These are phyloP conservation scores for Schwanniomyces vanrijiae DNA, from an alignment of 805 yeast species.

Conservation along the genomic window DNA sequence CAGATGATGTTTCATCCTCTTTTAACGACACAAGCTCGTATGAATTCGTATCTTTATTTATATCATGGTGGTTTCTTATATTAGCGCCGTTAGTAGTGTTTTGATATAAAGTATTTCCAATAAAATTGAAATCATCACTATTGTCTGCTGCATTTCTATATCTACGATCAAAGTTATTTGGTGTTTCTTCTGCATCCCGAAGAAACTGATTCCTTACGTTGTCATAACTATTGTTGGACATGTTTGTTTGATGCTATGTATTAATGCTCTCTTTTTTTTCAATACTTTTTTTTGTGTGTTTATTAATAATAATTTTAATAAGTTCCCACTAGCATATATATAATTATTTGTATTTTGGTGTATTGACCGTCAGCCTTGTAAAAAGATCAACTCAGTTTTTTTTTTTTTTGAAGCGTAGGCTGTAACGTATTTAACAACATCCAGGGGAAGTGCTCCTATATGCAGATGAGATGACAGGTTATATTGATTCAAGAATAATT, in stretches of 20 bases:
- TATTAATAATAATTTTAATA: neutral
- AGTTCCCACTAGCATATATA: neutral
- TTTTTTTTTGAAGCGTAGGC: neutral
- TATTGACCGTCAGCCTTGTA: neutral
- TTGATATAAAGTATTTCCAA: slow-evolving; percentile 7
- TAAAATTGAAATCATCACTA: slow-evolving; percentile 4
- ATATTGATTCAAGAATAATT: neutral
- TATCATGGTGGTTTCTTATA: neutral
- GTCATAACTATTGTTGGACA: neutral
- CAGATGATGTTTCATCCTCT: neutral
- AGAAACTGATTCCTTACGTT: slow-evolving; percentile 16
- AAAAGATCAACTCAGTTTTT: neutral
- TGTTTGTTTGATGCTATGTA: neutral
- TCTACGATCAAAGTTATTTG: slow-evolving; percentile 1
- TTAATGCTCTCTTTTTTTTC: neutral
- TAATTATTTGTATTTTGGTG: neutral
- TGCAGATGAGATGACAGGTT: neutral
- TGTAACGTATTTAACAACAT: neutral
- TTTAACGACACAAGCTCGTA: slow-evolving; percentile 5
- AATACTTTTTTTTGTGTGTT: neutral
- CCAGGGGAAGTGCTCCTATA: neutral
- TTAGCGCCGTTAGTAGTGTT: neutral
- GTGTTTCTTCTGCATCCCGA: slow-evolving; percentile 12
- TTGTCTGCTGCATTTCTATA: slow-evolving; percentile 4
- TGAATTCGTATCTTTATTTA: neutral